Evolutionary conservation across 2,329 filamentous ascomycete species (phyloP).

Genomic region (Graphilbum ipis-grandicollis): DNA sequence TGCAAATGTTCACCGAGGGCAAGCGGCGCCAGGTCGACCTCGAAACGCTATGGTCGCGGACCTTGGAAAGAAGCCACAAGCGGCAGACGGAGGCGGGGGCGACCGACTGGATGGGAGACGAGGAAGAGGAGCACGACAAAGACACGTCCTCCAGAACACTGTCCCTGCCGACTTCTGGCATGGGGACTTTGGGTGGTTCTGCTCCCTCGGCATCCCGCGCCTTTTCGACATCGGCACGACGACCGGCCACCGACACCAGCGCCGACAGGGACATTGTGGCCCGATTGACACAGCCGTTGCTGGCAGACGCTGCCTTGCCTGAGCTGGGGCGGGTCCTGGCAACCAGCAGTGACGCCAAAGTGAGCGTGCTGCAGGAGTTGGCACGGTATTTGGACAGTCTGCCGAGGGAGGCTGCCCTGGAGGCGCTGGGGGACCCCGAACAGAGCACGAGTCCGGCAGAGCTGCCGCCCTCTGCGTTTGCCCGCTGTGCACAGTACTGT

Average conservation of each 20-base stretch:
- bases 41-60: conserved; percentile 31
- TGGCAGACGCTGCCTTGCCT: background rate
- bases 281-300: background rate
- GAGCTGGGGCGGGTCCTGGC: conserved; percentile 6
- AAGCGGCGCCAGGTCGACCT: conserved; percentile 34
- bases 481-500: background rate
- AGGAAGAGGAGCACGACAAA: background rate
- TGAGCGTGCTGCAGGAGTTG: conserved; percentile 12
- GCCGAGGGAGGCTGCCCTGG: background rate
- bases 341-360: conserved; percentile 11
- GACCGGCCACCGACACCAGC: conserved; percentile 4
- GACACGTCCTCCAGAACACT: no score
- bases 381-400: conserved; percentile 10
- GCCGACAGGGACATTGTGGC: background rate
- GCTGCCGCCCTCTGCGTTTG: conserved; percentile 1
- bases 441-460: background rate
- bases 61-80: conserved; percentile 16
- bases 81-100: conserved; percentile 4
- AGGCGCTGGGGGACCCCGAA: background rate
- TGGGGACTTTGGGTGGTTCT: no score
- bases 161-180: no score
- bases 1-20: conserved; percentile 39
- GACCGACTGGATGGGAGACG: background rate
- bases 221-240: conserved; percentile 9
- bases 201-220: conserved; percentile 3